Evolutionary conservation across 176 grass and related monocot genomes (phyloP).

Genomic region (Alloteropsis semialata): DNA sequence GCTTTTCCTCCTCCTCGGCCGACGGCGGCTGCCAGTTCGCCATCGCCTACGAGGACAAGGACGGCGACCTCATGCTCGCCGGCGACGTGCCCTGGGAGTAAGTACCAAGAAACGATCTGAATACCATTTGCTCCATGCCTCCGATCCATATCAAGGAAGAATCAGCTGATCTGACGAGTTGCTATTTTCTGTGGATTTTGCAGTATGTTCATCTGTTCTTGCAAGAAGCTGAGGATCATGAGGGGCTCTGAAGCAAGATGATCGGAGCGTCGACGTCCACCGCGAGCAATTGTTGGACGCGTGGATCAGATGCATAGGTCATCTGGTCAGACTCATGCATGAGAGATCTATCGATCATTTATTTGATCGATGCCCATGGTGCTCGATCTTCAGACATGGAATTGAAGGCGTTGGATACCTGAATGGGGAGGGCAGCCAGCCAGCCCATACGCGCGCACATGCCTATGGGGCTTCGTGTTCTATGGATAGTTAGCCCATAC

Average conservation of each 20-base stretch:
- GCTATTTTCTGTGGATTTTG: not conserved
- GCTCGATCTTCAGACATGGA: not conserved
- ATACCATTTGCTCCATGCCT: not conserved
- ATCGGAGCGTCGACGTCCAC: not conserved
- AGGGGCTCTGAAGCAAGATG: constrained; percentile 44
- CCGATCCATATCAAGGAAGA: not conserved
- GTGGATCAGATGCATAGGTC: not conserved
- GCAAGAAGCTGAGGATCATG: constrained; percentile 79
- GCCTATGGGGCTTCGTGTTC: not conserved
- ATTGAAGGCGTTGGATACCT: not conserved
- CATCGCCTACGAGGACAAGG: constrained; percentile 71
- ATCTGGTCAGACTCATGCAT: not conserved
- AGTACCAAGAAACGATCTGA: not conserved
- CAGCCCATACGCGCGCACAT: not conserved
- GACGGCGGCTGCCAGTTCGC: constrained; percentile 28
- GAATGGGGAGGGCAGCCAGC: not conserved
- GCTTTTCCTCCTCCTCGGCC: constrained; percentile 35
- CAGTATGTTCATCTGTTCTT: constrained; percentile 75
- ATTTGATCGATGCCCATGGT: no score
- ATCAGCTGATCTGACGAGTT: not conserved
- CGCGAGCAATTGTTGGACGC: not conserved
- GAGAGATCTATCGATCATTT: not conserved
- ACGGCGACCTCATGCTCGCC: constrained; percentile 78
- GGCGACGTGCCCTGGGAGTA: constrained; percentile 83
- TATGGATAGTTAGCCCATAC: not conserved